Evolutionary conservation across 2,329 filamentous ascomycete genomes (phyloP).

Genomic region (Colletotrichum karsti): DNA sequence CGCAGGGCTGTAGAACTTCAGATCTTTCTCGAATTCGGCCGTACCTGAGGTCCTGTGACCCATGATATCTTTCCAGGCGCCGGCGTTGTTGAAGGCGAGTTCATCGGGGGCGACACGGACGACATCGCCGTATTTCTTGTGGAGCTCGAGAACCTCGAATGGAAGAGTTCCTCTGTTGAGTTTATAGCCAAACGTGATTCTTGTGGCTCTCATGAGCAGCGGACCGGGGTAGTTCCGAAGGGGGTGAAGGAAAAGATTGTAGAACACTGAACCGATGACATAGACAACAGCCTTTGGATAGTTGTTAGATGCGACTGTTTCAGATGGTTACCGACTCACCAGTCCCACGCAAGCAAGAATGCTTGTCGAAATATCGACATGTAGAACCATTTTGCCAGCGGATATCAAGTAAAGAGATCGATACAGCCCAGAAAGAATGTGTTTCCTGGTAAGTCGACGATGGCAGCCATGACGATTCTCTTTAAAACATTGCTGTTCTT

Average conservation of each 20-base stretch:
- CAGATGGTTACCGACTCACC: neutral
- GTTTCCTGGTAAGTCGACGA: no score
- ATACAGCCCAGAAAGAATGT: no score
- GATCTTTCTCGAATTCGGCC: conserved; percentile 16
- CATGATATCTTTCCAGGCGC: conserved; percentile 32
- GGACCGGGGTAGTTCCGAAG: neutral
- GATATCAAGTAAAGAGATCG: no score
- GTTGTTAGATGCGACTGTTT: neutral
- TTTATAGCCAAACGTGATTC: neutral
- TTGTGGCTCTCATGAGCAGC: neutral
- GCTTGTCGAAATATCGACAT: neutral
- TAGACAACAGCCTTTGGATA: neutral
- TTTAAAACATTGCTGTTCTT: no score
- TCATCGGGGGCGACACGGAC: conserved; percentile 31
- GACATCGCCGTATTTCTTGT: conserved; percentile 31
- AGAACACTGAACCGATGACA: neutral
- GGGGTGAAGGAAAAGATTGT: conserved; percentile 6
- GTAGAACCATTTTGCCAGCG: neutral
- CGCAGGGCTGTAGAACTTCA: neutral
- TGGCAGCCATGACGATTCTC: no score
- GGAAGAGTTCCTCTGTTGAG: neutral
- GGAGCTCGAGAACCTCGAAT: neutral
- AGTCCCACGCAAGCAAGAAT: neutral
- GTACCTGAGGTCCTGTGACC: neutral
- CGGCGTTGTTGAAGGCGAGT: conserved; percentile 21